Evolutionary conservation across 2,329 filamentous ascomycete genomes (phyloP).

Genomic region (Penicillium oxalicum): DNA sequence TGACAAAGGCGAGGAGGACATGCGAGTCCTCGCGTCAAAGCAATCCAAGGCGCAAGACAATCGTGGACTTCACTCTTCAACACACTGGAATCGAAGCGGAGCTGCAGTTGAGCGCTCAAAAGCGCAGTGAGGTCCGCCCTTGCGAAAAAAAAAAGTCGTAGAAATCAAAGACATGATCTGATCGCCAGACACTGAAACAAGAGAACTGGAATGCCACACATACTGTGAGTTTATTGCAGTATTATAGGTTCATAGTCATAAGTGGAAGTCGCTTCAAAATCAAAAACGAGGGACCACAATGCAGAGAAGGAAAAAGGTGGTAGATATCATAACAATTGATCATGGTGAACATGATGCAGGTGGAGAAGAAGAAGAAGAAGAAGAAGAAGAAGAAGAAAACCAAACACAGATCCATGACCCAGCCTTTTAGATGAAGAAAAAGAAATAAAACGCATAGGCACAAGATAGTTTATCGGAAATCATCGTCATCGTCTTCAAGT

Average conservation of each 20-base stretch:
- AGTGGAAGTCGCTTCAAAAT: conserved; percentile 22
- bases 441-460: no score
- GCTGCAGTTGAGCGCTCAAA: no score
- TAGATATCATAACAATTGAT: background rate
- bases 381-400: background rate
- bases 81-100: no score
- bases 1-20: no score
- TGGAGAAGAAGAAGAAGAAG: background rate
- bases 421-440: no score
- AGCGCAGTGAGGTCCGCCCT: no score
- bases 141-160: no score
- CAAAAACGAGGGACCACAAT: conserved; percentile 7
- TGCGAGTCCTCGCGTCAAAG: no score
- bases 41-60: no score
- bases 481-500: conserved; percentile 35
- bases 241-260: conserved; percentile 22
- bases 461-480: conserved; percentile 29
- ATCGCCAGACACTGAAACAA: conserved; percentile 4
- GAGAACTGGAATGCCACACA: conserved; percentile 11
- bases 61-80: no score
- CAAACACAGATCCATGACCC: conserved; percentile 1
- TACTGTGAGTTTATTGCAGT: conserved; percentile 22
- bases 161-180: no score
- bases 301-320: conserved; percentile 5
- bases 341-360: background rate